Conservation (phyloP, 176 grass and related monocot species). For the Tuctoria greenei region DNA sequence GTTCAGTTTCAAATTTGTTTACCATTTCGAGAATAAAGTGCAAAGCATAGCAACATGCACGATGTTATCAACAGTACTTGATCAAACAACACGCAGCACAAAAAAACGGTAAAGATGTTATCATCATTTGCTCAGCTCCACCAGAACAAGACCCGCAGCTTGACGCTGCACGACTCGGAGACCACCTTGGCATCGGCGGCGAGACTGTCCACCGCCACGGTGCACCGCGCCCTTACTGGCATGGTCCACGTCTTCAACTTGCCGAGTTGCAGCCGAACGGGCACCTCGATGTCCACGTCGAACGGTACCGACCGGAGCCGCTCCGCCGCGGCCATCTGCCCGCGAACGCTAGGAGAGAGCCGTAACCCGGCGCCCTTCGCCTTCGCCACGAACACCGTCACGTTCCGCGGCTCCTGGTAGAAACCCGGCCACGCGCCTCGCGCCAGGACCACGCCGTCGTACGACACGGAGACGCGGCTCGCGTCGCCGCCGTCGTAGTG, state of each 20-base stretch:
- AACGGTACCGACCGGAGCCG: slow-evolving; percentile 53
- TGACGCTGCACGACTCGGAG: slow-evolving; percentile 51
- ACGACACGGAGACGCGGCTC: slow-evolving; percentile 44
- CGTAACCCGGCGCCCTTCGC: slow-evolving; percentile 50
- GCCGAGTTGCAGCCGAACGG: slow-evolving; percentile 55
- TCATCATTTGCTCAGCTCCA: slow-evolving; percentile 18
- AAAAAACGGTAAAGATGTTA: background rate
- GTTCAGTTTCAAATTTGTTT: too few species aligned
- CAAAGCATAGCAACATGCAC: too few species aligned
- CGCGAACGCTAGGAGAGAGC: slow-evolving; percentile 38
- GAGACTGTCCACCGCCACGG: slow-evolving; percentile 52
- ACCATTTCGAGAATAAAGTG: too few species aligned
- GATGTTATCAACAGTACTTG: too few species aligned
- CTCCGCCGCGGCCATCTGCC: slow-evolving; percentile 49
- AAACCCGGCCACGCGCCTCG: slow-evolving; percentile 51
- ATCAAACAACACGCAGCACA: too few species aligned
- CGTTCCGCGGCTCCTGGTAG: slow-evolving; percentile 53
- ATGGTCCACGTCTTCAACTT: slow-evolving; percentile 53
- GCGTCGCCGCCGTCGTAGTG: slow-evolving; percentile 27
- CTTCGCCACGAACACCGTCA: slow-evolving; percentile 47
- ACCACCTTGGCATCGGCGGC: slow-evolving; percentile 47
- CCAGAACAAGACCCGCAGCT: slow-evolving; percentile 25
- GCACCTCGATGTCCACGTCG: slow-evolving; percentile 51
- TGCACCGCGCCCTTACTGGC: slow-evolving; percentile 50
- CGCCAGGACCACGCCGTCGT: slow-evolving; percentile 47